Conservation (phyloP, 495 filamentous ascomycete genomes). For the Chaetomium tenue region DNA sequence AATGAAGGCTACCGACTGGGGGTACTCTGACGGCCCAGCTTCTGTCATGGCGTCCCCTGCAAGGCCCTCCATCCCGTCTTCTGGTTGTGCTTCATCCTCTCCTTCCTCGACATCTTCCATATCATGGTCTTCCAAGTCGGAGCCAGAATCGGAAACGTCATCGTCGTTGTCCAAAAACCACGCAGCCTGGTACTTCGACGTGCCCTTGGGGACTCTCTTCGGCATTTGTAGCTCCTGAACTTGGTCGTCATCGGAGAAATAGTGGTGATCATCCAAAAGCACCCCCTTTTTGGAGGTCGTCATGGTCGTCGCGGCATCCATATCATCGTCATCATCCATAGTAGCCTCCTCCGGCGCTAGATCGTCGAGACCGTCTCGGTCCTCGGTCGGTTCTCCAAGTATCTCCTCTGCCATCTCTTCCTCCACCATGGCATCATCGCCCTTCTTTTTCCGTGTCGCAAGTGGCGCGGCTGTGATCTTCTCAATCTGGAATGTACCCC, state of each 20-base stretch:
- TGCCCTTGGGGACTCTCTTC: slow-evolving; percentile 82
- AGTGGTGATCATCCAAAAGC: slow-evolving; percentile 93
- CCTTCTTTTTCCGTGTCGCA: slow-evolving; percentile 52
- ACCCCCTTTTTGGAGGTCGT: slow-evolving; percentile 65
- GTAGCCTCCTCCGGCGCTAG: slow-evolving; percentile 78
- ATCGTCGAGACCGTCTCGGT: slow-evolving; percentile 77
- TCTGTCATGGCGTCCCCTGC: slow-evolving; percentile 70
- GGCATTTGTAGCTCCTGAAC: slow-evolving; percentile 45
- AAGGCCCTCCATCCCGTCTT: slow-evolving; percentile 76
- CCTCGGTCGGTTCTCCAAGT: slow-evolving; percentile 66
- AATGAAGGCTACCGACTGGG: slow-evolving; percentile 86
- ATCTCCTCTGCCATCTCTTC: slow-evolving; percentile 47
- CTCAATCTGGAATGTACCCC: slow-evolving; percentile 92
- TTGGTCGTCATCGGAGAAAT: slow-evolving; percentile 84
- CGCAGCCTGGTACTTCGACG: slow-evolving; percentile 87
- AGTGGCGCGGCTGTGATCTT: slow-evolving; percentile 75
- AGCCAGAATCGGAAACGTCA: slow-evolving; percentile 76
- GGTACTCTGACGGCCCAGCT: slow-evolving; percentile 74
- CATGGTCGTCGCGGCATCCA: slow-evolving; percentile 52
- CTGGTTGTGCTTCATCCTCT: slow-evolving; percentile 54
- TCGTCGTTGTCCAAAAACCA: slow-evolving; percentile 91
- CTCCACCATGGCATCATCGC: slow-evolving; percentile 72
- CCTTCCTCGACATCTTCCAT: slow-evolving; percentile 57
- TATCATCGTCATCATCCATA: slow-evolving; percentile 58
- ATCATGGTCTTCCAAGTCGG: slow-evolving; percentile 74